Conservation (phyloP, 495 filamentous ascomycete species). For the Xylaria flabelliformis region DNA sequence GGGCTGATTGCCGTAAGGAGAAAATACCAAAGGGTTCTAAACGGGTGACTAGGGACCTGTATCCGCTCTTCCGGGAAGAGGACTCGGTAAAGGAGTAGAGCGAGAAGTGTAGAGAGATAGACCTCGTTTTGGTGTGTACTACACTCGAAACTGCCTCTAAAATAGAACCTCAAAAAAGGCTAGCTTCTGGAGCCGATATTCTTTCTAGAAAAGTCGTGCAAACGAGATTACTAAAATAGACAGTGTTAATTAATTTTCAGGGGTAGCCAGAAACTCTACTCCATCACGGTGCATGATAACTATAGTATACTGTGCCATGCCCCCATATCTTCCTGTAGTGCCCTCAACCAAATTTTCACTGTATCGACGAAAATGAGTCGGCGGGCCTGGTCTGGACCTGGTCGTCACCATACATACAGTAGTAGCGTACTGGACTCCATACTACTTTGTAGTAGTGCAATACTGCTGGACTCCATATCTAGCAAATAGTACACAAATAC, state of each 20-base stretch:
- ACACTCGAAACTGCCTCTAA: neutral
- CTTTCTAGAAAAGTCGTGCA: constrained; percentile 14
- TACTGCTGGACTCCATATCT: neutral
- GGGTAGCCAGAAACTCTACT: neutral
- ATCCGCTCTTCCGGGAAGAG: neutral
- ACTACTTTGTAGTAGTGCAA: neutral
- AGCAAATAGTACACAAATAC: neutral
- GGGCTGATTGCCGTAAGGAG: neutral
- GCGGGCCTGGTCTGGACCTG: neutral
- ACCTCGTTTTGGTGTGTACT: neutral
- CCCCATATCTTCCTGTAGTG: neutral
- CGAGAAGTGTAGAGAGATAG: neutral
- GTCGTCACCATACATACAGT: neutral
- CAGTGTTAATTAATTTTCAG: constrained; percentile 16
- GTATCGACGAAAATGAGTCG: neutral
- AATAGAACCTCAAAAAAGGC: neutral
- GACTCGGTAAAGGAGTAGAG: neutral
- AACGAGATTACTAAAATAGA: constrained; percentile 13
- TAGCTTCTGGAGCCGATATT: neutral
- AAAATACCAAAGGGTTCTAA: neutral
- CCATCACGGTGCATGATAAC: neutral
- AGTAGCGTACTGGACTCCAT: neutral
- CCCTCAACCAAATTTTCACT: neutral
- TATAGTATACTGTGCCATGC: neutral
- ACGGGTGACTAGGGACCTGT: neutral